Percentiles rank a stretch among this genome's conserved stretches.
Evolutionary conservation across 2,329 filamentous ascomycete species (phyloP).

Genomic region (Penicillium expansum): DNA sequence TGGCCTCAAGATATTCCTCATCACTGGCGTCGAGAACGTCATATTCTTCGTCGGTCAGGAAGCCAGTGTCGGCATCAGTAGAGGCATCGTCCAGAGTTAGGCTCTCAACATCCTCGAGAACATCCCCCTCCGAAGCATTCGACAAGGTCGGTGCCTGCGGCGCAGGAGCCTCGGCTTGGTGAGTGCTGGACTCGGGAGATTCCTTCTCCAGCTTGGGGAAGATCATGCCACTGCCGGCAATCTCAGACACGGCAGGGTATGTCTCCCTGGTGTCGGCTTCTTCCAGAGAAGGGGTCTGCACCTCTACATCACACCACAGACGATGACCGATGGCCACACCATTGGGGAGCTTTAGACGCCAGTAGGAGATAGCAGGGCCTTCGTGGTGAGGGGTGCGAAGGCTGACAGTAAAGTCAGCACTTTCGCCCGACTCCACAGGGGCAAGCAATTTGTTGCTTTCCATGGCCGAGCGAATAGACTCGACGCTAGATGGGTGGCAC

Average conservation of each 20-base stretch:
- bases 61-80: constrained; percentile 63
- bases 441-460: constrained; percentile 75
- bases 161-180: constrained; percentile 50
- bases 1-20: constrained; percentile 67
- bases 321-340: constrained; percentile 86
- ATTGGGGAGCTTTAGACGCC: constrained; percentile 81
- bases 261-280: constrained; percentile 13
- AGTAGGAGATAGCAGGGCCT: constrained; percentile 89
- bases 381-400: constrained; percentile 75
- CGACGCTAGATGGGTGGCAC: constrained; percentile 71
- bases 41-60: constrained; percentile 96
- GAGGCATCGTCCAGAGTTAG: constrained; percentile 51
- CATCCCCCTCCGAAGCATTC: constrained; percentile 50
- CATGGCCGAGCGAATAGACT: constrained; percentile 72
- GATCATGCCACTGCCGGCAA: constrained; percentile 72
- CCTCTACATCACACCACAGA: constrained; percentile 88
- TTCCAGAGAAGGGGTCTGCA: constrained; percentile 41
- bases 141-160: constrained; percentile 37
- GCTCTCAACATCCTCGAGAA: constrained; percentile 57
- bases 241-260: constrained; percentile 34
- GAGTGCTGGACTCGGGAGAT: constrained; percentile 76
- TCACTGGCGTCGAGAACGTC: constrained; percentile 95
- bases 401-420: constrained; percentile 75
- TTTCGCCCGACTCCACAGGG: constrained; percentile 69
- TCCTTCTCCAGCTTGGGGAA: constrained; percentile 97